phyloP scores from a whole-genome alignment of 495 filamentous ascomycete genomes.

The Aspergillus olivimuriae region DNA sequence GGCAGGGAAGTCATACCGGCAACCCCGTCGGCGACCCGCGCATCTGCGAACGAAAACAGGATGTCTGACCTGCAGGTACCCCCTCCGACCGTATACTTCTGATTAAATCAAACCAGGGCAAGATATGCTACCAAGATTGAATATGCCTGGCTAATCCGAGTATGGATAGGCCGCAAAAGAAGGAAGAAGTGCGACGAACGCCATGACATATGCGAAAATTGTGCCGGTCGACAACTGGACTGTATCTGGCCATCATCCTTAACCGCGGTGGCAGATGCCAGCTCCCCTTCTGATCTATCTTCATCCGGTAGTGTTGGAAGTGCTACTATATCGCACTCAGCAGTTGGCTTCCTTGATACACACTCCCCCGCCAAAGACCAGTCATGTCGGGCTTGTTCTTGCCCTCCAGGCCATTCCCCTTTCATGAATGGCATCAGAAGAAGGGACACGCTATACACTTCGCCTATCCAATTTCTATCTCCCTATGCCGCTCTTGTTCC shows the following conservation, averaged over 20 bases:
- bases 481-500: slow-evolving; percentile 5
- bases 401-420: too few relatives aligned
- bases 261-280: background rate
- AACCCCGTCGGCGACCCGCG: slow-evolving; percentile 16
- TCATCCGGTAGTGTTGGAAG: too few relatives aligned
- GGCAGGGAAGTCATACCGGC: slow-evolving; percentile 6
- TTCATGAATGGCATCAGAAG: too few relatives aligned
- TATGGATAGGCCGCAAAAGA: slow-evolving; percentile 15
- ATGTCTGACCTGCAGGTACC: slow-evolving; percentile 18
- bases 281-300: background rate
- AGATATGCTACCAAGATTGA: too few relatives aligned
- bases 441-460: too few relatives aligned
- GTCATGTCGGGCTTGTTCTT: too few relatives aligned
- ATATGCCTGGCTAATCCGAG: too few relatives aligned
- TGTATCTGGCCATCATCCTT: slow-evolving; percentile 9
- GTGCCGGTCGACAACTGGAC: slow-evolving; percentile 4
- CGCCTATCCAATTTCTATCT: background rate
- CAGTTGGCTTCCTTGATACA: too few relatives aligned
- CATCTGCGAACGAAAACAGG: slow-evolving; percentile 19
- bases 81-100: too few relatives aligned
- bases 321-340: too few relatives aligned
- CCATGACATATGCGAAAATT: slow-evolving; percentile 11
- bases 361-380: too few relatives aligned
- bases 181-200: slow-evolving; percentile 24
- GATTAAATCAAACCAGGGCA: too few relatives aligned